Conservation (phyloP, 2,329 filamentous ascomycete genomes). For the Aspergillus japonicus region DNA sequence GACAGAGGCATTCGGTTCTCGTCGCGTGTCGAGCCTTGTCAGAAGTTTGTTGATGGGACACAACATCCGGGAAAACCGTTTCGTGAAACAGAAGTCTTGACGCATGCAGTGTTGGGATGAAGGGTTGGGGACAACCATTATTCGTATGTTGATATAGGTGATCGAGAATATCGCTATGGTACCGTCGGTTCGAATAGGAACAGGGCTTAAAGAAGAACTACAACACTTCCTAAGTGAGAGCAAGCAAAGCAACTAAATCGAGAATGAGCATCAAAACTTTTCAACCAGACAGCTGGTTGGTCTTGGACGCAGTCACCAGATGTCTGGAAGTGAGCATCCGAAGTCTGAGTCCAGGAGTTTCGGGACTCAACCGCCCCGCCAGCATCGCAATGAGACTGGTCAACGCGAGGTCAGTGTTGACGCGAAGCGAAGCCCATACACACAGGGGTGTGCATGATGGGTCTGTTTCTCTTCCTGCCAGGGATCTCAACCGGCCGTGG, state of each 20-base stretch:
- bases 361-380: conserved; percentile 8
- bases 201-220: not conserved
- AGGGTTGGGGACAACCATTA: conserved; percentile 5
- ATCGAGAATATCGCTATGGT: not conserved
- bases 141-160: not conserved
- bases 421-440: conserved; percentile 7
- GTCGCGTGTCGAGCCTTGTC: conserved; percentile 17
- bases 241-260: not conserved
- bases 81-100: conserved; percentile 21
- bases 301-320: not conserved
- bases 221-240: not conserved
- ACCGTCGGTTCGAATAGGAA: not conserved
- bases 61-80: conserved; percentile 21
- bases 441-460: conserved; percentile 7
- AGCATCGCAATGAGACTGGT: conserved; percentile 4
- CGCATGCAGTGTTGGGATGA: conserved; percentile 17
- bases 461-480: conserved; percentile 6
- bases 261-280: not conserved
- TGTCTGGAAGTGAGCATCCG: not conserved
- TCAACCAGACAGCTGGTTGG: not conserved
- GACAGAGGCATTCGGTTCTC: not conserved
- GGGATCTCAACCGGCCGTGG: not conserved
- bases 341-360: not conserved
- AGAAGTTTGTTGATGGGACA: conserved; percentile 24
- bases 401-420: conserved; percentile 7